phyloP scores from a whole-genome alignment of 1,139 yeast species.

The Diutina sp. region DNA sequence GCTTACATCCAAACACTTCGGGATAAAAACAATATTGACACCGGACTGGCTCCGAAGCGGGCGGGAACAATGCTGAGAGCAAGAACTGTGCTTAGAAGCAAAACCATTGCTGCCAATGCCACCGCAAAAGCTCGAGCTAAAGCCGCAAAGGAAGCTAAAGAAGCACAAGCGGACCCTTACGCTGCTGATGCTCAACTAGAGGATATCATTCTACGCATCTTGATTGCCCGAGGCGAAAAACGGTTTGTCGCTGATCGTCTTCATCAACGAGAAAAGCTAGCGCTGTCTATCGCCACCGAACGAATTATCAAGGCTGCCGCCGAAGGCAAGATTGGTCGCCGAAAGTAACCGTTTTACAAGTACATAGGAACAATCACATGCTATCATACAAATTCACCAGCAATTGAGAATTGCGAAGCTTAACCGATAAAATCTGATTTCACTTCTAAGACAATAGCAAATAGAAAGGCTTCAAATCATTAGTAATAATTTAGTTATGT shows the following conservation, averaged over 20 bases:
- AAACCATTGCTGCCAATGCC: conserved; percentile 65
- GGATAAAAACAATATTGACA: conserved; percentile 23
- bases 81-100: conserved; percentile 20
- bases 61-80: background rate
- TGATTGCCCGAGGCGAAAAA: conserved; percentile 32
- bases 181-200: conserved; percentile 48
- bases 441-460: too few relatives aligned
- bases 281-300: conserved; percentile 55
- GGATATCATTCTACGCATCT: conserved; percentile 52
- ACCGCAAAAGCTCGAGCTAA: conserved; percentile 46
- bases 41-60: background rate
- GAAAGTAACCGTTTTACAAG: background rate
- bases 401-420: too few relatives aligned
- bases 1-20: conserved; percentile 36
- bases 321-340: conserved; percentile 15
- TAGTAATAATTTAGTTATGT: too few relatives aligned
- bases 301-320: conserved; percentile 34
- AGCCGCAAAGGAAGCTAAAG: conserved; percentile 37
- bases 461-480: too few relatives aligned
- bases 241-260: conserved; percentile 40
- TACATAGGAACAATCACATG: too few relatives aligned
- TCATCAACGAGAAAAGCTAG: conserved; percentile 48
- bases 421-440: too few relatives aligned
- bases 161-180: conserved; percentile 41
- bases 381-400: too few relatives aligned